phyloP scores from a whole-genome alignment of 2,329 filamentous ascomycete species.

The Cytospora piceicola region DNA sequence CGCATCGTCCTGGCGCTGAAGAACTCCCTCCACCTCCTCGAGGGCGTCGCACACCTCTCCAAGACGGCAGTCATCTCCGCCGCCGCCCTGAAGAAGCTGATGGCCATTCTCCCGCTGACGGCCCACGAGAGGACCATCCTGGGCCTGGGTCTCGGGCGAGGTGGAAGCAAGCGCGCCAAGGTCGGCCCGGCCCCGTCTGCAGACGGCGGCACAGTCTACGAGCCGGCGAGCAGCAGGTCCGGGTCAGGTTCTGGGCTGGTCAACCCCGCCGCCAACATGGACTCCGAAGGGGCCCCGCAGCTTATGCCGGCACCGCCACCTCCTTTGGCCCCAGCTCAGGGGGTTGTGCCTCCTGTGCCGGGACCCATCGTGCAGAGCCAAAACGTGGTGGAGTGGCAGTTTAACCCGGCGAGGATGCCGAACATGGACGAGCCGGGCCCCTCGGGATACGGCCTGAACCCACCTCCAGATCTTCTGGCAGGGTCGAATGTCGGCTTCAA shows the following conservation, averaged over 20 bases:
- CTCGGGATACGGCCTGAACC: background rate
- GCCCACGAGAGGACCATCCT: constrained; percentile 10
- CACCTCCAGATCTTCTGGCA: background rate
- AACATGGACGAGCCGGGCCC: background rate
- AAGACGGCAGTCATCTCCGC: constrained; percentile 15
- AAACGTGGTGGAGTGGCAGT: background rate
- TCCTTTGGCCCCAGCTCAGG: background rate
- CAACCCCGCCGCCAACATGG: background rate
- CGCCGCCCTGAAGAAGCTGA: constrained; percentile 15
- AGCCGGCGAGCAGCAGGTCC: background rate
- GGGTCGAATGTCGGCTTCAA: too few relatives aligned
- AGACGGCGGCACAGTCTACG: background rate
- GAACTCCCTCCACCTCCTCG: constrained; percentile 3
- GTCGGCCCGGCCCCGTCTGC: background rate
- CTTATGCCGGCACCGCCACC: background rate
- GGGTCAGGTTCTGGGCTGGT: background rate
- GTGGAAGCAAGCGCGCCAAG: constrained; percentile 14
- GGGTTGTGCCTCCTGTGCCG: background rate
- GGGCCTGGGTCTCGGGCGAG: background rate
- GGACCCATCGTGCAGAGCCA: background rate
- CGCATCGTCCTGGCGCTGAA: constrained; percentile 8
- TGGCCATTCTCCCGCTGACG: constrained; percentile 8
- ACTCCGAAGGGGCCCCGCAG: background rate
- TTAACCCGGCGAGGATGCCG: constrained; percentile 4
- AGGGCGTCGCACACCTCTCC: constrained; percentile 14